Conservation (phyloP, 495 filamentous ascomycete genomes). For the Echria macrotheca region DNA sequence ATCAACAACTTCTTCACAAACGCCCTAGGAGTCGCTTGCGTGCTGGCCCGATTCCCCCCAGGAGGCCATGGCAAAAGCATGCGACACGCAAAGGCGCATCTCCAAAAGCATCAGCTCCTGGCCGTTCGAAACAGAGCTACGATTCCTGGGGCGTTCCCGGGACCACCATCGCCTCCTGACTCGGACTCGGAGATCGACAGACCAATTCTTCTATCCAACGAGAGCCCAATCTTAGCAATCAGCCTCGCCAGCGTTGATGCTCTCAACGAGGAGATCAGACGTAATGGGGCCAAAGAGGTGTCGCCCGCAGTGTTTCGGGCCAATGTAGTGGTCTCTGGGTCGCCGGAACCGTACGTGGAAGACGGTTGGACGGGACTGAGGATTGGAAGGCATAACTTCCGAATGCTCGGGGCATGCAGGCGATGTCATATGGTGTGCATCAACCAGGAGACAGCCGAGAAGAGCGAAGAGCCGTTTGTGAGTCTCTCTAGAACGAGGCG, state of each 20-base stretch:
- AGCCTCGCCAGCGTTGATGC: slow-evolving; percentile 71
- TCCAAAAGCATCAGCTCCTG: slow-evolving; percentile 47
- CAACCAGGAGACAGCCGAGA: slow-evolving; percentile 73
- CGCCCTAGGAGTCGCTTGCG: slow-evolving; percentile 68
- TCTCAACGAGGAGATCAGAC: slow-evolving; percentile 65
- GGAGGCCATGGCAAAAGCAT: slow-evolving; percentile 48
- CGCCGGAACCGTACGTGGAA: slow-evolving; percentile 40
- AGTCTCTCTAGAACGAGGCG: slow-evolving; percentile 82
- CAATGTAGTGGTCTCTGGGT: slow-evolving; percentile 64
- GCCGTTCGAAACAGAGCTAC: background rate
- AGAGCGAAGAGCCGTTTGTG: slow-evolving; percentile 77
- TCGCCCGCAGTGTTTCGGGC: slow-evolving; percentile 69
- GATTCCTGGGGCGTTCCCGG: slow-evolving; percentile 54
- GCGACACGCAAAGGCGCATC: slow-evolving; percentile 60
- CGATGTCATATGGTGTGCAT: slow-evolving; percentile 95
- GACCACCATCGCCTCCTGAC: slow-evolving; percentile 42
- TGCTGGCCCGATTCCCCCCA: slow-evolving; percentile 73
- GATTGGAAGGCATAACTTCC: slow-evolving; percentile 52
- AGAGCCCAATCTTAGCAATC: slow-evolving; percentile 84
- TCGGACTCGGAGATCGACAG: slow-evolving; percentile 38
- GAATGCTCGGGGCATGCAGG: slow-evolving; percentile 75
- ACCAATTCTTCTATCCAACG: slow-evolving; percentile 82
- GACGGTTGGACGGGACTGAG: slow-evolving; percentile 50
- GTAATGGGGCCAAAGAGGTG: slow-evolving; percentile 51
- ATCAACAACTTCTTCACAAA: slow-evolving; percentile 70